Conservation (phyloP, 1,139 yeast species). For the Kodamaea fungicola region DNA sequence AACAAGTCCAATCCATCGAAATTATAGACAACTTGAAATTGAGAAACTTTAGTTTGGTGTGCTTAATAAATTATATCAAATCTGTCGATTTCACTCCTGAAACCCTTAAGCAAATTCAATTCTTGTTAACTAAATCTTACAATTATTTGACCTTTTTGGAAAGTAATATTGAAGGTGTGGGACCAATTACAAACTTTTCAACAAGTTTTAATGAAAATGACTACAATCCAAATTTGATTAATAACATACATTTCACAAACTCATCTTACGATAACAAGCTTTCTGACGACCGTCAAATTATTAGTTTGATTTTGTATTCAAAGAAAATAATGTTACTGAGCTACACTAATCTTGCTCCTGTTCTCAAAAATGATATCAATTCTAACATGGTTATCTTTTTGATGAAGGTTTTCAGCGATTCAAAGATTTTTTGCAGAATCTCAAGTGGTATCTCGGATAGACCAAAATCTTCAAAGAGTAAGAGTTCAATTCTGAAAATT, state of each 20-base stretch:
- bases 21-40: constrained; percentile 37
- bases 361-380: constrained; percentile 36
- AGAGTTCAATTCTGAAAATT: constrained; percentile 11
- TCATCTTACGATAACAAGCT: constrained; percentile 19
- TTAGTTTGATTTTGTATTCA: constrained; percentile 32
- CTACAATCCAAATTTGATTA: constrained; percentile 29
- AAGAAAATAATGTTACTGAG: constrained; percentile 35
- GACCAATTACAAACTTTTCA: constrained; percentile 33
- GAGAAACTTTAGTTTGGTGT: constrained; percentile 39
- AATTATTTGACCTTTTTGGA: constrained; percentile 43
- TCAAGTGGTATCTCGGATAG: constrained; percentile 21
- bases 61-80: constrained; percentile 39
- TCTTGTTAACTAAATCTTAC: constrained; percentile 40
- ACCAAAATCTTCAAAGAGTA: constrained; percentile 20
- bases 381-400: constrained; percentile 41
- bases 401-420: constrained; percentile 38
- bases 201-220: constrained; percentile 27
- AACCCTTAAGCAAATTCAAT: constrained; percentile 41
- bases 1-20: constrained; percentile 27
- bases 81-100: constrained; percentile 42
- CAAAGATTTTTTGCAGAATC: constrained; percentile 29
- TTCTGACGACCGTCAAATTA: constrained; percentile 26
- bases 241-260: constrained; percentile 31
- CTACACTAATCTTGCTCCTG: constrained; percentile 27
- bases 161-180: constrained; percentile 34